Base-by-base conservation (phyloP, 2,329 filamentous ascomycete genomes). In the Magnaporthiopsis incrustans region DNA sequence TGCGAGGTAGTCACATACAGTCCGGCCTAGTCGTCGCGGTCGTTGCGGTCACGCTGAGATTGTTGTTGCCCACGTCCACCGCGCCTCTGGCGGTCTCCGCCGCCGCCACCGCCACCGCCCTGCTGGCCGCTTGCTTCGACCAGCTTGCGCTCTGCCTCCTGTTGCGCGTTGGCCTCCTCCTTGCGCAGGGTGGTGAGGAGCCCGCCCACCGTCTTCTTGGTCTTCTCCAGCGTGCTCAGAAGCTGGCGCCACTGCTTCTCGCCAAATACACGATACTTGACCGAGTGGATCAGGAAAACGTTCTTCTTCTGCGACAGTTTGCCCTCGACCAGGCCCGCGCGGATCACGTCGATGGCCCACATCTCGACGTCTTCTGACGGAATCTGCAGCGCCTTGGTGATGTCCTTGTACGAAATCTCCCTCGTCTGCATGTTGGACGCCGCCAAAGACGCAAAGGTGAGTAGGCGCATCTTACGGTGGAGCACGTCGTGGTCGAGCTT, bases 211-310 rank as follows among this genome's bases (percentile, higher is more conserved):
- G 91, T 94, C 70, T 86, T 83, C 76, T 90, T 88, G 94, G 94
- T 98, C 76, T 92, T 90, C 78, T 97, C 93, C 72, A 99, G 81
- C 67, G 94, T 85, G 68, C 90, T 91, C 66, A 92, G 90, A 63
- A 99, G 89, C 81, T 99, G 94, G 70, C 90, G 87, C 92, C 96
- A 99, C 81, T 99, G 95, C 84, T 96, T 96, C 81, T 97, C 92
- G 70, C 92, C 92, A 73, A 99, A 99, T 64, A 97, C 93, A 67
- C 95, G 89, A 84, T 98, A 97, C 66, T 92, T 97, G 71, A 92
- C 92, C 75, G 95, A 88, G 83, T 99, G 95, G 67, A 99, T 92
- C 63, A 97, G 84, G 84, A 99, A 98, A 68, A 94, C 90, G 75
- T 91, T 86, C 76, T 92, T 92, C 75, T 94, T 85, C 81, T 99